Base-by-base conservation (phyloP, 2,329 filamentous ascomycete species). In the Trichoderma hamatum region DNA sequence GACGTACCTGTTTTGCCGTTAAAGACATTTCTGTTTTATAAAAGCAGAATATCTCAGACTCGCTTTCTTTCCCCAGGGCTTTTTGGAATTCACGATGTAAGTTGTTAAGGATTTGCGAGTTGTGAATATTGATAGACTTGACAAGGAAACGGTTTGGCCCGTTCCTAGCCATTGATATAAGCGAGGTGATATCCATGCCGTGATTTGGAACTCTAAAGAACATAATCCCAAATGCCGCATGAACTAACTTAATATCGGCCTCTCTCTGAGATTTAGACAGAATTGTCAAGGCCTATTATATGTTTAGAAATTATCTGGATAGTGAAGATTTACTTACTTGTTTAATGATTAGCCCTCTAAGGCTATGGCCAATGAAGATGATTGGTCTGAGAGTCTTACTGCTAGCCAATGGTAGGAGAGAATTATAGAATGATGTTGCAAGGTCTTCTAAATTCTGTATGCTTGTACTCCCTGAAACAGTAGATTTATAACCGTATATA, bases 401-500 rank as follows among this genome's bases (percentile, higher is more conserved):
- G 13, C 5, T 51, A 19, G 39, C 32, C 14, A 63, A 52, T 3
- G 62, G 49, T 10, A 68, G 58, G 21, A 70, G 46, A 30, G n/a
- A 58, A 19, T n/a, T 59, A 26, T 63, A 39, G 28, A 70, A 55
- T 5, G 58, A 21, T n/a, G 14, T 54, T 30, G 34, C 52, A n/a
- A 69, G 30, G 49, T 72, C 67, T 21, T 46, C 39, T 30, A 72
- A 46, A 36, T 61, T 61, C 36, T 61, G 52, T 28, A 51, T 68
- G 24, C 67, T 67, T 21, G 43, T 62, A 60, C 70, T 75, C 26
- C 71, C 51, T 67, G 71, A 75, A 7, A 63, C 36, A 13, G 32
- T 21, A 5, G 74, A 72, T 6, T 73, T 70, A 63, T 78, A 76
- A 13, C 77, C 76, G 69, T 75, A 78, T 13, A 72, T 72, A 34